Evolutionary conservation across 768 basidiomycete species (phyloP).

Genomic region (Porphyrellus cyaneotinctus): DNA sequence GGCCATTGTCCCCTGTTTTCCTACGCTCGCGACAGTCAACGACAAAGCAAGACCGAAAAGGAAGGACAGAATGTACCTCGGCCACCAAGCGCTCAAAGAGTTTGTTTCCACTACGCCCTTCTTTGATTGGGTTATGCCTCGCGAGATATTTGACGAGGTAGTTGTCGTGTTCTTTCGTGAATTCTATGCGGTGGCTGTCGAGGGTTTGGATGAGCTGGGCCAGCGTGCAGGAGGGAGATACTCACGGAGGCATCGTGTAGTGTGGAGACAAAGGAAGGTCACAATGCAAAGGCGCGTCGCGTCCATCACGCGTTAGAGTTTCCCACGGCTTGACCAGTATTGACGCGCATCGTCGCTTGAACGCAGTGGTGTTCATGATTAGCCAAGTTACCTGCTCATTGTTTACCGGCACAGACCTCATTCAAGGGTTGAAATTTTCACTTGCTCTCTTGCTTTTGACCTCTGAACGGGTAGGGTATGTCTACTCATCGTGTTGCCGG

Average conservation of each 20-base stretch:
- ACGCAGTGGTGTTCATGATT: no score
- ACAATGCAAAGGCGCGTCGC: background rate
- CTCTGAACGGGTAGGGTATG: no score
- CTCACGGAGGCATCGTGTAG: conserved; percentile 1
- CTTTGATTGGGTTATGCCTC: conserved; percentile 36
- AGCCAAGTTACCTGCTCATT: no score
- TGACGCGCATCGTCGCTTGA: no score
- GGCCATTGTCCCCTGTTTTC: conserved; percentile 38
- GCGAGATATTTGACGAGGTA: conserved; percentile 48
- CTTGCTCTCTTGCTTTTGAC: no score
- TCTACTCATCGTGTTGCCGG: no score
- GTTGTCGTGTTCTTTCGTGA: conserved; percentile 38
- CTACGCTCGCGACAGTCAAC: conserved; percentile 24
- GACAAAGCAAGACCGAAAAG: background rate
- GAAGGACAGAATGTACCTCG: conserved; percentile 38
- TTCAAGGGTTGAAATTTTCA: no score
- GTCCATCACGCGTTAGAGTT: background rate
- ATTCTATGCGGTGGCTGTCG: conserved; percentile 26
- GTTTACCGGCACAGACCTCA: no score
- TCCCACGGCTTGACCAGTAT: background rate
- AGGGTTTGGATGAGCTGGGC: background rate
- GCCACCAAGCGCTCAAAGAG: conserved; percentile 42
- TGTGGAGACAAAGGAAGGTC: background rate
- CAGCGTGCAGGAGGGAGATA: background rate
- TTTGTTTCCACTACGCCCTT: conserved; percentile 44